phyloP scores from a whole-genome alignment of 352 stramenopile species.

The Phytopythium mirpurense region DNA sequence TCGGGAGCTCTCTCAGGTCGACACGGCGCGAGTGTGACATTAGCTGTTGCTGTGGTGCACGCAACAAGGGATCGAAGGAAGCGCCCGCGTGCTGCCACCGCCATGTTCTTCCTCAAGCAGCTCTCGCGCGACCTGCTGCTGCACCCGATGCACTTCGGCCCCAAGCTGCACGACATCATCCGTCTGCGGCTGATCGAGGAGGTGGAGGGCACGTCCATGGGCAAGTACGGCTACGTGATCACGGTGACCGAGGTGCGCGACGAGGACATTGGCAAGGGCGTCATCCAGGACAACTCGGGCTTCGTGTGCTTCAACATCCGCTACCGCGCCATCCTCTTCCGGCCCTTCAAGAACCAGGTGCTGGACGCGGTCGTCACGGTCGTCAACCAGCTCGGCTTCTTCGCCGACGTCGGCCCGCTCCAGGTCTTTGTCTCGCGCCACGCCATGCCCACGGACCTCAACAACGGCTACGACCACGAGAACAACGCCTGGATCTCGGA shows the following conservation, averaged over 20 bases:
- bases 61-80: not conserved
- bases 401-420: conserved; percentile 93
- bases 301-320: conserved; percentile 96
- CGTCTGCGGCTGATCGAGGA: conserved; percentile 94
- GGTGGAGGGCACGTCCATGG: conserved; percentile 94
- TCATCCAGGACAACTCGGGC: conserved; percentile 97
- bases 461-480: conserved; percentile 95
- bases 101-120: conserved; percentile 89
- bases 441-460: conserved; percentile 93
- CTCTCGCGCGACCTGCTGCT: conserved; percentile 91
- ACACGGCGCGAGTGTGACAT: too few relatives aligned
- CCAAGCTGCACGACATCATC: conserved; percentile 95
- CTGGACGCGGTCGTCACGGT: conserved; percentile 96
- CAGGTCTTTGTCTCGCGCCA: conserved; percentile 97
- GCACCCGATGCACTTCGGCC: conserved; percentile 94
- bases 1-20: too few relatives aligned
- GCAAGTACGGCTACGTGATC: conserved; percentile 96
- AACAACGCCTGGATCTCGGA: conserved; percentile 97
- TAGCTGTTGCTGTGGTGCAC: not conserved
- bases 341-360: conserved; percentile 97
- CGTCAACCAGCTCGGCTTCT: conserved; percentile 96
- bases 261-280: conserved; percentile 94
- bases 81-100: not conserved
- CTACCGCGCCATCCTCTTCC: conserved; percentile 95
- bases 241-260: conserved; percentile 95